Evolutionary conservation across 1,139 yeast species (phyloP).

Genomic region (Magnusiomyces suaveolens): DNA sequence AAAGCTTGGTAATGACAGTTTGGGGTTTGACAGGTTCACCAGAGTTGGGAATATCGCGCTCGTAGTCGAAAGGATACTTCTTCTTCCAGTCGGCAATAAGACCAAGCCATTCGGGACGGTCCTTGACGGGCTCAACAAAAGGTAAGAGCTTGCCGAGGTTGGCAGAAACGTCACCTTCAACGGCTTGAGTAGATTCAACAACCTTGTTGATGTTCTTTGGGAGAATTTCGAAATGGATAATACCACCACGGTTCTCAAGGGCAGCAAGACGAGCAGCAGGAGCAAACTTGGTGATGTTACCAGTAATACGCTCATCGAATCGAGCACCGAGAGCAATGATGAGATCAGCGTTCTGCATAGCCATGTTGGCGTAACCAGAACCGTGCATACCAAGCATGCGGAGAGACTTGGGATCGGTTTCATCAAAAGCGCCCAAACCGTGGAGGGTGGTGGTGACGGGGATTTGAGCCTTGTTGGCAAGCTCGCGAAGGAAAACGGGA

Average conservation of each 20-base stretch:
- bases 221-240: constrained; percentile 86
- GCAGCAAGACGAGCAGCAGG: constrained; percentile 91
- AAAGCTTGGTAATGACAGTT: constrained; percentile 71
- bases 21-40: constrained; percentile 87
- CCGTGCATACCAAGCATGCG: constrained; percentile 99
- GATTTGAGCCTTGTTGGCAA: constrained; percentile 81
- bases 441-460: constrained; percentile 95
- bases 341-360: constrained; percentile 87
- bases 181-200: constrained; percentile 92
- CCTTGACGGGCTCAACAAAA: constrained; percentile 49
- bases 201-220: constrained; percentile 97
- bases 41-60: constrained; percentile 42
- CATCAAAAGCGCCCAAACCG: constrained; percentile 91
- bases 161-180: constrained; percentile 88
- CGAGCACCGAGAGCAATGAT: constrained; percentile 93
- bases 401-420: constrained; percentile 77
- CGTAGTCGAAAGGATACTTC: constrained; percentile 76
- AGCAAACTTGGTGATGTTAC: constrained; percentile 77
- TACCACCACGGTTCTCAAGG: constrained; percentile 83
- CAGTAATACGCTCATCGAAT: constrained; percentile 96
- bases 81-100: constrained; percentile 73
- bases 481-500: constrained; percentile 66
- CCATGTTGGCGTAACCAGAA: constrained; percentile 85
- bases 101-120: constrained; percentile 71
- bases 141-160: constrained; percentile 70